These are phyloP conservation scores for Pistacia integerrima DNA, from an alignment of 345 rosid genomes.

Conservation along the genomic window DNA sequence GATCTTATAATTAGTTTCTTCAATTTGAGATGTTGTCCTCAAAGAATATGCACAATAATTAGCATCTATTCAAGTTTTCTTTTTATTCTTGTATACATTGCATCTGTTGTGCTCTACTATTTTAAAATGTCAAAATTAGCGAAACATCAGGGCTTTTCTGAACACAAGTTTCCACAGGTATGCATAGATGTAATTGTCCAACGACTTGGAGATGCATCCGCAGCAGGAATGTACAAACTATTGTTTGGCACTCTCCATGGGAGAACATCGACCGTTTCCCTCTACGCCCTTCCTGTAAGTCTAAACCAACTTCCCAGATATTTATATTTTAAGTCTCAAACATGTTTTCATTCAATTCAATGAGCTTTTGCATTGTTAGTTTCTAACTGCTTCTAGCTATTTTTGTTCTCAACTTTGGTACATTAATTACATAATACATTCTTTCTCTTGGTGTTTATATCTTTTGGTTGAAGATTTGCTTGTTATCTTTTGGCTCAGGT, in stretches of 20 bases:
- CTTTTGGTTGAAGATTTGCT: neutral
- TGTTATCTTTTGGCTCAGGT: slow-evolving; percentile 42
- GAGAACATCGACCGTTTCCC: slow-evolving; percentile 63
- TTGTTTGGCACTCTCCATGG: slow-evolving; percentile 68
- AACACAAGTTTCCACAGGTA: slow-evolving; percentile 43
- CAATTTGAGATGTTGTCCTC: neutral
- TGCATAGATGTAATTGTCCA: slow-evolving; percentile 91
- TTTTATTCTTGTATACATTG: neutral
- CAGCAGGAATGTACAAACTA: slow-evolving; percentile 84
- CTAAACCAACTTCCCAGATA: neutral
- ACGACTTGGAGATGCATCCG: slow-evolving; percentile 94
- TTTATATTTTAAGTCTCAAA: neutral
- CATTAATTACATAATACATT: neutral
- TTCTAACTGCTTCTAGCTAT: neutral
- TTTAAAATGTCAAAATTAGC: slow-evolving; percentile 16
- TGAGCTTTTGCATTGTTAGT: neutral
- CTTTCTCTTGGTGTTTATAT: neutral
- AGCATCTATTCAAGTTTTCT: neutral
- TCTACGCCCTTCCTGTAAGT: slow-evolving; percentile 82
- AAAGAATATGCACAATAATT: neutral
- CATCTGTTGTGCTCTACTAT: neutral
- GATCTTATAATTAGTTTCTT: neutral
- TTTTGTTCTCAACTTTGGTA: neutral
- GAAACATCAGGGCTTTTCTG: slow-evolving; percentile 5
- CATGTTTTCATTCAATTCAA: neutral